Conservation (phyloP, 2,329 filamentous ascomycete genomes). For the Neurospora sp. region DNA sequence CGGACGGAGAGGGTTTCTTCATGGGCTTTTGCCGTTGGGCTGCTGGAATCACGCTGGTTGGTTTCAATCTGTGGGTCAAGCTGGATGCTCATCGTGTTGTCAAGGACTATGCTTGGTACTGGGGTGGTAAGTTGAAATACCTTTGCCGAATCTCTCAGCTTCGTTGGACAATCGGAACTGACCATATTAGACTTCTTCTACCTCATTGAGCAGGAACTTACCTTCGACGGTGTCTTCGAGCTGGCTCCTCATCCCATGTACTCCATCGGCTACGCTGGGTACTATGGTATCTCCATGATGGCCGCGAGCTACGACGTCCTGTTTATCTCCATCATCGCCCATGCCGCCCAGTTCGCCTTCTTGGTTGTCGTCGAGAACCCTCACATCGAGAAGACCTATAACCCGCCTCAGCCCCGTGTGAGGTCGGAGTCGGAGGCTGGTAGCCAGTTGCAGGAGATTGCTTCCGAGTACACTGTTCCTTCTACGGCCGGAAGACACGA, state of each 20-base stretch:
- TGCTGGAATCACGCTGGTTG: constrained; percentile 66
- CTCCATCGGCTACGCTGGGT: constrained; percentile 93
- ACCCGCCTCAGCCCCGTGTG: constrained; percentile 70
- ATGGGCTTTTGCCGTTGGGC: constrained; percentile 70
- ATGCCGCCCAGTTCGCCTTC: constrained; percentile 90
- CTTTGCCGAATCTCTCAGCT: background rate
- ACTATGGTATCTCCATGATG: constrained; percentile 97
- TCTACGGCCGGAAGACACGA: constrained; percentile 4
- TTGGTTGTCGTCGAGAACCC: constrained; percentile 88
- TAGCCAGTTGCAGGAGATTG: constrained; percentile 14
- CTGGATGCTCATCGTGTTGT: constrained; percentile 94
- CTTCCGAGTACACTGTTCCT: background rate
- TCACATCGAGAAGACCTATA: constrained; percentile 97
- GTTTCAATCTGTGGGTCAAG: constrained; percentile 98
- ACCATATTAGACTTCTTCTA: constrained; percentile 79
- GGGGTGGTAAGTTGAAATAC: constrained; percentile 46
- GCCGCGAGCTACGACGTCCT: constrained; percentile 95
- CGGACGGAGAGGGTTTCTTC: constrained; percentile 55
- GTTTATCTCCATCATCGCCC: constrained; percentile 91
- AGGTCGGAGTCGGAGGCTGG: constrained; percentile 27
- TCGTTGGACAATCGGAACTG: constrained; percentile 1
- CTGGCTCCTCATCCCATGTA: constrained; percentile 99
- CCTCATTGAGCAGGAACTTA: constrained; percentile 93
- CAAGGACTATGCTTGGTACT: constrained; percentile 99
- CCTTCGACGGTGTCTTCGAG: constrained; percentile 97